Percentiles rank a stretch among this genome's conserved stretches.
Evolutionary conservation across 306 rosid genomes (phyloP).

Genomic region (Quercus engelmannii): DNA sequence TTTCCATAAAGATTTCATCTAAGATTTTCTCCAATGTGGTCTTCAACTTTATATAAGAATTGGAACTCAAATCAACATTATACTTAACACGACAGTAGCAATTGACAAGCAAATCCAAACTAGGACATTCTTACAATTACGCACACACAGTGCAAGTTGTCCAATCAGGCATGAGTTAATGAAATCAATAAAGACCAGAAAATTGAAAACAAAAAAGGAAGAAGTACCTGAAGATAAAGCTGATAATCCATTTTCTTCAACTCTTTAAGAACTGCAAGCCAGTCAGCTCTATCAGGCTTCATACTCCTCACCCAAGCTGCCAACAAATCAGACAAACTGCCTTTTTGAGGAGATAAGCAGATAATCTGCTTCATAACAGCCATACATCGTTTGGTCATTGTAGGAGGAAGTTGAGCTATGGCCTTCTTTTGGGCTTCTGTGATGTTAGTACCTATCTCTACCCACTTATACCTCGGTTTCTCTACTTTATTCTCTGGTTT

Average conservation of each 20-base stretch:
- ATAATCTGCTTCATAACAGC: conserved; percentile 81
- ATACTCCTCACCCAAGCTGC: conserved; percentile 67
- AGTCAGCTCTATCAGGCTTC: conserved; percentile 83
- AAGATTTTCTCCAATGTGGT: neutral
- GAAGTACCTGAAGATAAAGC: conserved; percentile 63
- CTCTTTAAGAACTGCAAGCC: conserved; percentile 80
- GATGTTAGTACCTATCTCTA: conserved; percentile 36
- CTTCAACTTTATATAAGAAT: neutral
- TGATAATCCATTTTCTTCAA: conserved; percentile 56
- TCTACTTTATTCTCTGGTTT: conserved; percentile 28
- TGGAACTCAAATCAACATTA: neutral
- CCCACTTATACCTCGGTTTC: conserved; percentile 51
- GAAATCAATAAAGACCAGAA: neutral
- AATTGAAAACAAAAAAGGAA: neutral
- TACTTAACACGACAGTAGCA: conserved; percentile 1
- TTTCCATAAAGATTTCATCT: neutral
- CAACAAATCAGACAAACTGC: conserved; percentile 47
- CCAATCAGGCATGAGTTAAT: neutral
- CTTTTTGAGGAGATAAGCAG: conserved; percentile 60
- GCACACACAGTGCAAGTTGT: neutral
- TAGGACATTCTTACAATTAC: neutral
- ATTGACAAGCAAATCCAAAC: neutral
- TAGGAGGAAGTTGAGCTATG: conserved; percentile 56
- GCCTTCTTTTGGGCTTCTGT: conserved; percentile 53
- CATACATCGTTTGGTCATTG: conserved; percentile 66